A percentile compares a stretch with the other conserved stretches of the same genome.
phyloP scores from a whole-genome alignment of 768 basidiomycete species.

The Xanthoconium purpureum region DNA sequence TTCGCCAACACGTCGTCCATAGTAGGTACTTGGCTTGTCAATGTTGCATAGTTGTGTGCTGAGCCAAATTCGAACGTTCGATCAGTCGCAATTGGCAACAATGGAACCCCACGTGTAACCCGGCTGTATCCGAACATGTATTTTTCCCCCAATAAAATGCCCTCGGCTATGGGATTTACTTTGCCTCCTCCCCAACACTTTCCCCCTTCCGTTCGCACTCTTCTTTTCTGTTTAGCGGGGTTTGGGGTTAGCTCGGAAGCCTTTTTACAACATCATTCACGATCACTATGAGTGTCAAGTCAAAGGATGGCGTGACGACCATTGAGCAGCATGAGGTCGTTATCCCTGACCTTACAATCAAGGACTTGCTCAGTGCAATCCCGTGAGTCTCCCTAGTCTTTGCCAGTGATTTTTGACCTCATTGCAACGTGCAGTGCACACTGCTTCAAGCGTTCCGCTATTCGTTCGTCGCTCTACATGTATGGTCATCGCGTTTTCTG shows the following conservation, averaged over 20 bases:
- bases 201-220: not conserved
- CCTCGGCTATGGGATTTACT: not conserved
- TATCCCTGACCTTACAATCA: constrained; percentile 84
- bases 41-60: not conserved
- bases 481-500: constrained; percentile 33
- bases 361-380: constrained; percentile 80
- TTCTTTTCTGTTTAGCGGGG: not conserved
- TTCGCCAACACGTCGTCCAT: not conserved
- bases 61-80: not conserved
- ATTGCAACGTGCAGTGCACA: constrained; percentile 49
- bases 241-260: constrained; percentile 5
- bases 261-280: constrained; percentile 7
- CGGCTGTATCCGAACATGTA: constrained; percentile 22
- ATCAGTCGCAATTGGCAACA: not conserved
- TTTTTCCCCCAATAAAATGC: constrained; percentile 30
- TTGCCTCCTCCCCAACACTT: constrained; percentile 1
- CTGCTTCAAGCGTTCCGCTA: constrained; percentile 87
- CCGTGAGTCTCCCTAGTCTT: constrained; percentile 51
- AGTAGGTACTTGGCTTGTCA: not conserved
- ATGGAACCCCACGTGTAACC: constrained; percentile 22
- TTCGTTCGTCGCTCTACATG: constrained; percentile 79
- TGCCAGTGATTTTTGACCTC: not conserved
- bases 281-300: constrained; percentile 19
- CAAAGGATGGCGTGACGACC: constrained; percentile 22
- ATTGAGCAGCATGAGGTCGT: constrained; percentile 57